Evolutionary conservation across 2,329 filamentous ascomycete genomes (phyloP).

Genomic region (Arthrobotrys megalospora): DNA sequence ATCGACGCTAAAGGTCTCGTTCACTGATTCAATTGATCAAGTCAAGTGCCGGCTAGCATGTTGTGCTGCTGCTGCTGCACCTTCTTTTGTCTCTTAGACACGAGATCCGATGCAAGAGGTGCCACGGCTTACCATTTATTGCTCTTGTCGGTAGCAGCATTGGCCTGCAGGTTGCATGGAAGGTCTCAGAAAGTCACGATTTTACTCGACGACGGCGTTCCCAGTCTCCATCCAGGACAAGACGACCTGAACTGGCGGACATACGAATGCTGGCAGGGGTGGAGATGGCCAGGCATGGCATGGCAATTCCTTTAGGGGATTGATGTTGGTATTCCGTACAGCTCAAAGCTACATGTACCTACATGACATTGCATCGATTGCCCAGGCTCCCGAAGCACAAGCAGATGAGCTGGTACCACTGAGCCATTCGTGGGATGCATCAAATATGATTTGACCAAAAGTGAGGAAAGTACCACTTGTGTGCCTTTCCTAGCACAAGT

Average conservation of each 20-base stretch:
- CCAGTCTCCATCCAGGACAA: conserved; percentile 16
- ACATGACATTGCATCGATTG: conserved; percentile 58
- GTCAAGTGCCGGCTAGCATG: conserved; percentile 36
- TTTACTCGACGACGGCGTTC: conserved; percentile 35
- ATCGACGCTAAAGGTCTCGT: conserved; percentile 48
- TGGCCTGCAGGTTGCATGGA: conserved; percentile 57
- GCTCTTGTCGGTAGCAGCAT: conserved; percentile 41
- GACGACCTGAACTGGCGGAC: conserved; percentile 23
- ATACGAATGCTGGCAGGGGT: conserved; percentile 9
- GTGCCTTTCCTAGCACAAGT: conserved; percentile 5
- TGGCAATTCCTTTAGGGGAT: conserved; percentile 27
- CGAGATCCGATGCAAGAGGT: conserved; percentile 61
- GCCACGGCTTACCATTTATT: conserved; percentile 51
- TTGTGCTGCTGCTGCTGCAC: conserved; percentile 30
- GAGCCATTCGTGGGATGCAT: conserved; percentile 10
- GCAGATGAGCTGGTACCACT: conserved; percentile 61
- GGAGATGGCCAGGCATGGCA: conserved; percentile 16
- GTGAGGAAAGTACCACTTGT: conserved; percentile 17
- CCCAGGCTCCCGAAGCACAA: conserved; percentile 13
- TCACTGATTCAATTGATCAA: conserved; percentile 27
- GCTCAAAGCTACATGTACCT: conserved; percentile 58
- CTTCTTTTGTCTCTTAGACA: conserved; percentile 43
- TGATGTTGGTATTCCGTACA: conserved; percentile 30
- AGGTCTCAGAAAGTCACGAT: conserved; percentile 60
- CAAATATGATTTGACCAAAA: background rate